phyloP scores from a whole-genome alignment of 2,329 filamentous ascomycete genomes.

The Aspergillus fijiensis region DNA sequence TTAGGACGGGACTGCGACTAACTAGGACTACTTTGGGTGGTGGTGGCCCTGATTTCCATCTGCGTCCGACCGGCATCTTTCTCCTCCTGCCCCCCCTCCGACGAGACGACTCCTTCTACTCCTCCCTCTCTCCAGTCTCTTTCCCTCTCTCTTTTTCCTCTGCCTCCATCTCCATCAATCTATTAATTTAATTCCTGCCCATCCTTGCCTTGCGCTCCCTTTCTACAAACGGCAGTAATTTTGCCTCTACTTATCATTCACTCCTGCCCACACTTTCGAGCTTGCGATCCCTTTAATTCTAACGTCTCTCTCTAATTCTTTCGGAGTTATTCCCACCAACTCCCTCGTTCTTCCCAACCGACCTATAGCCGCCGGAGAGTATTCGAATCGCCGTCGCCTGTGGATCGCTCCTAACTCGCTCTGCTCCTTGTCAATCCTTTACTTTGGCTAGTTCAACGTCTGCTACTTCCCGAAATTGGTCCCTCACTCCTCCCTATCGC shows the following conservation, averaged over 20 bases:
- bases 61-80: conserved; percentile 7
- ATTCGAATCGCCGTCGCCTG: conserved; percentile 13
- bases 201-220: conserved; percentile 21
- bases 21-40: neutral
- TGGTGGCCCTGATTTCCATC: conserved; percentile 8
- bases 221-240: conserved; percentile 7
- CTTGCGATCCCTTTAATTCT: neutral
- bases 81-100: conserved; percentile 2
- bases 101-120: neutral
- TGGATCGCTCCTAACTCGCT: conserved; percentile 17
- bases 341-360: conserved; percentile 6
- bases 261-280: conserved; percentile 1
- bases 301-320: conserved; percentile 4
- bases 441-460: conserved; percentile 4
- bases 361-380: conserved; percentile 11
- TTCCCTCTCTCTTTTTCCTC: conserved; percentile 1
- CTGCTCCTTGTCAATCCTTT: conserved; percentile 14
- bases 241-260: conserved; percentile 1
- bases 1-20: neutral
- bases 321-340: conserved; percentile 13
- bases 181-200: conserved; percentile 16
- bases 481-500: neutral
- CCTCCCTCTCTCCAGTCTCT: conserved; percentile 8
- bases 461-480: neutral
- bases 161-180: conserved; percentile 7